Base-by-base conservation (phyloP, 805 yeast species). In the Candida schatavii region DNA sequence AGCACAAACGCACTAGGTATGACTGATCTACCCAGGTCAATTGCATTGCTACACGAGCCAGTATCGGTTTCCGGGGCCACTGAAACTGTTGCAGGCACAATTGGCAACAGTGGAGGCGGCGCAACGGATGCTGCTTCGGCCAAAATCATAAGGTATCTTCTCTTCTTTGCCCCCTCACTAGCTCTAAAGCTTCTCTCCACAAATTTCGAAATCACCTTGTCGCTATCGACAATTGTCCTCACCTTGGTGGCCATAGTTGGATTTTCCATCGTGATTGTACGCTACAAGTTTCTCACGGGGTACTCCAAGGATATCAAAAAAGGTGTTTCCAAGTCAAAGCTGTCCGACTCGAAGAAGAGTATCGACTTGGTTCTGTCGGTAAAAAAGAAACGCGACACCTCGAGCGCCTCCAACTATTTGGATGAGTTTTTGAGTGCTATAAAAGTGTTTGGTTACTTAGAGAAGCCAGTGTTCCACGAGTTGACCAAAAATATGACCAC, bases 371-470 rank as follows among this genome's bases (percentile, higher is more conserved):
- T 61, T 48, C 74, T 40, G 68, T 72, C 49, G 35, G 55, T 38
- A 45, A 65, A 52, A 49, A 52, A 56, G 49, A 52, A 48, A 42
- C 45, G 52, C 50, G 39, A 46, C 21, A 23, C 27, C 27, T 31
- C 75, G 5, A 67, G 75, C 4, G 63, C 77, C 35, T 65, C 84
- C 1, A 82, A 86, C 36, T 90, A 88, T 55, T 66, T 91, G 40
- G 97, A 91, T 59, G 95, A 90, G 58, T 91, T 91, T 53, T 65
- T 91, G 35, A 78, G 87, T 39, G 98, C 97, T 2, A 87, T 93
- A 48, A 89, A 88, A 62, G 85, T 93, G 5, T 93, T 91, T 67
- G 98, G 98, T 2, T 91, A 91, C 60, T 70, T 91, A 37, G 98
- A 91, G 50, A 76, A 83, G 46, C 85, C 87, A 2, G 97, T 91